Conservation (phyloP, 164 flowering plant species). For the Tetrastigma voinierianum region DNA sequence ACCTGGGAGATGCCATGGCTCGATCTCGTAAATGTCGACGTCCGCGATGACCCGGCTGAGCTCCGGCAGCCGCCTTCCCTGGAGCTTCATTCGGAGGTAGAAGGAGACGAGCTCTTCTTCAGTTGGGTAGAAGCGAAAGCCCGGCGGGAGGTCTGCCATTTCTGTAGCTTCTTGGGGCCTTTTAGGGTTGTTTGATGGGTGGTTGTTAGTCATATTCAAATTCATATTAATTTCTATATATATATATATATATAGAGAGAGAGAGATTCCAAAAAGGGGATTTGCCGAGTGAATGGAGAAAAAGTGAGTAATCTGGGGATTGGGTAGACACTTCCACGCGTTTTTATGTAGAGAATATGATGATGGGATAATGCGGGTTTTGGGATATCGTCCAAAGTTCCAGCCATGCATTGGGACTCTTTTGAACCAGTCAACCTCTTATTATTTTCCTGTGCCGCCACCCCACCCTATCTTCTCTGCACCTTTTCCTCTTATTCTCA, state of each 20-base stretch:
- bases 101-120: slow-evolving; percentile 68
- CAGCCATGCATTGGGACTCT: no score
- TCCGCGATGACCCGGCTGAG: slow-evolving; percentile 43
- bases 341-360: neutral
- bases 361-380: no score
- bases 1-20: slow-evolving; percentile 60
- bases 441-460: no score
- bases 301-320: neutral
- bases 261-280: neutral
- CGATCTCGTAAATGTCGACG: slow-evolving; percentile 32
- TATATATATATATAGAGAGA: no score
- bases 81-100: slow-evolving; percentile 49
- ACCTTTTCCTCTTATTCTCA: no score
- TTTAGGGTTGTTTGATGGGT: neutral
- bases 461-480: no score
- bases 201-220: no score
- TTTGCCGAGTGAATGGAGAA: slow-evolving; percentile 16
- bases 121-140: slow-evolving; percentile 64
- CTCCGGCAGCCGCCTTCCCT: slow-evolving; percentile 21
- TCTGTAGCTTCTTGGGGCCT: no score
- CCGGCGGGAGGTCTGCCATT: slow-evolving; percentile 30
- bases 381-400: no score
- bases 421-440: no score
- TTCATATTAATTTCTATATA: no score
- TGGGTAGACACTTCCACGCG: slow-evolving; percentile 22